Evolutionary conservation across 176 grass and related monocot genomes (phyloP).

Genomic region (Lolium perenne): DNA sequence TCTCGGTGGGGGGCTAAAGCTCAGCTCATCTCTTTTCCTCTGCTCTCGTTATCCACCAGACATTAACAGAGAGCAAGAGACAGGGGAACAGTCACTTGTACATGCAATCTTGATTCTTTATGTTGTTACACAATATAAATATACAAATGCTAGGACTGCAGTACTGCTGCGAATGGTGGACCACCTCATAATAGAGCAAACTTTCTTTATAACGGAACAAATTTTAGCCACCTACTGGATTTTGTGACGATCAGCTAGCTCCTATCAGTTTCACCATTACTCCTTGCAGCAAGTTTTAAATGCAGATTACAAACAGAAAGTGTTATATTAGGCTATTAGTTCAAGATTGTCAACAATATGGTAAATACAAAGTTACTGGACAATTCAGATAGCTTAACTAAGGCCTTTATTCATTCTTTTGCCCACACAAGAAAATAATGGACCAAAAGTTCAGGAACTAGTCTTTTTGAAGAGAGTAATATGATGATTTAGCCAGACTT

Average conservation of each 20-base stretch:
- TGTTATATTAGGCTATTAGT: not conserved
- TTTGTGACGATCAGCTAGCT: not conserved
- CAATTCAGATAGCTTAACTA: not conserved
- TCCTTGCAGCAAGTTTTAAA: not conserved
- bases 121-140: not conserved
- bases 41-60: slow-evolving; percentile 40
- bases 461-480: slow-evolving; percentile 9
- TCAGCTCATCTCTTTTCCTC: slow-evolving; percentile 24
- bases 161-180: slow-evolving; percentile 3
- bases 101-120: slow-evolving; percentile 31
- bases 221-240: not conserved
- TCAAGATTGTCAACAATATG: not conserved
- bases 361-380: not conserved
- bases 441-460: not conserved
- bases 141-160: slow-evolving; percentile 15
- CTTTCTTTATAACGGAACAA: not conserved
- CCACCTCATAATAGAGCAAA: slow-evolving; percentile 15
- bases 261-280: not conserved
- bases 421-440: not conserved
- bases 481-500: slow-evolving; percentile 13
- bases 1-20: slow-evolving; percentile 39
- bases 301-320: not conserved
- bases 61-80: slow-evolving; percentile 37
- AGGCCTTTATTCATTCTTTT: not conserved
- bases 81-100: slow-evolving; percentile 35